Evolutionary conservation across 306 rosid genomes (phyloP), one percentile per base, ranked within the genome.

Genomic region (Oemleria cerasiformis): DNA sequence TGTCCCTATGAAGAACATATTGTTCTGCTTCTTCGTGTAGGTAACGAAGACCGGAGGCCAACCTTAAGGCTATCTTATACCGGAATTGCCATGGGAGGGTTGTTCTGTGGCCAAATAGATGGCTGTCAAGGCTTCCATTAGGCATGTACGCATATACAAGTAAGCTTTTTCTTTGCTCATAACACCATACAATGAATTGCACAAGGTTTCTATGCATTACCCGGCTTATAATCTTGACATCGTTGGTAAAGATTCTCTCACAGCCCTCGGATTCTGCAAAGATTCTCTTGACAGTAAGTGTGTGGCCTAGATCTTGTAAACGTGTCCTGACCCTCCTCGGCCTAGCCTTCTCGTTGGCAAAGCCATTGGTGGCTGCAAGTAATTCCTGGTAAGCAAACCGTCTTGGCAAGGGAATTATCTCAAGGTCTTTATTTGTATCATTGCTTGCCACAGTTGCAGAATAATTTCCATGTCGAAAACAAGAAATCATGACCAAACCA

Each of bases 131-230:
- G 75, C 89, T 87, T 25, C 88, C 83, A 34, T 87, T 84, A 0
- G 84, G 80, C 92, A 87, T 80, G 79, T 75, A 76, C 34, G 85
- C 82, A 10, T 82, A 87, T 15, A 87, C 81, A 1, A 87, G 68
- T 1, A 87, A 45, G 70, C 83, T 71, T 43, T 87, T 86, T 0
- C 50, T 71, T 64, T 74, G 15, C 55, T 79, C 84, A 2, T 80
- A 83, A 58, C 92, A 87, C 92, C 92, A 84, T 7, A 89, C 92
- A 9, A 87, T 78, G 60, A 87, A 77, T 9, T 82, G 87, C 1
- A 87, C 89, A 48, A 87, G 36, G 67, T 85, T 87, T 30, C 77
- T 54, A 51, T 85, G 92, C 40, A 84, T 80, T 6, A 87, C 74
- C 8, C 84, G 79, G 79, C 92, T 84, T 62, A 87, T 87, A n/a